These are phyloP conservation scores for Suillus lakei DNA, from an alignment of 768 basidiomycete species.

Conservation along the genomic window DNA sequence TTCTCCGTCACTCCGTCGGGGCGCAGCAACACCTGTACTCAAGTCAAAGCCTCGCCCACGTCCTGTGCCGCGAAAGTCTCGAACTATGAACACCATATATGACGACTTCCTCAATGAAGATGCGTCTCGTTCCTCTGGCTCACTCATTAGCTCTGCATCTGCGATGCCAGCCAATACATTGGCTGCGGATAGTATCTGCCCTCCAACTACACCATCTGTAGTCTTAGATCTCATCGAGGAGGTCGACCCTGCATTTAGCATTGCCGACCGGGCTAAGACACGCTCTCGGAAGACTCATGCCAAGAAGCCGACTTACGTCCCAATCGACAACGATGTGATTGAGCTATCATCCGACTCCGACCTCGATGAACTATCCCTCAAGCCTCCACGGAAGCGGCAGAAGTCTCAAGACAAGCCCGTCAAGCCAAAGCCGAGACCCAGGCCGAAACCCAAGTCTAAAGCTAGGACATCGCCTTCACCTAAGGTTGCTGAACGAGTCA, in stretches of 20 bases:
- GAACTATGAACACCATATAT: slow-evolving; percentile 4
- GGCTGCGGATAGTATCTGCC: slow-evolving; percentile 26
- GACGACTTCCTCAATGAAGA: slow-evolving; percentile 5
- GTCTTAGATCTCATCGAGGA: slow-evolving; percentile 21
- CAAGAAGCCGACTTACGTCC: slow-evolving; percentile 17
- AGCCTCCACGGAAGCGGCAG: slow-evolving; percentile 31
- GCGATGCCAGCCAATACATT: slow-evolving; percentile 15
- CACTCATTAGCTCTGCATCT: slow-evolving; percentile 25
- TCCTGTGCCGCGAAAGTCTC: slow-evolving; percentile 21
- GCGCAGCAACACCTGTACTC: slow-evolving; percentile 4
- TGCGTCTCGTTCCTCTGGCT: slow-evolving; percentile 17
- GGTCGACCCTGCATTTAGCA: slow-evolving; percentile 36
- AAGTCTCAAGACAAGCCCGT: slow-evolving; percentile 33
- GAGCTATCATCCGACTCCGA: slow-evolving; percentile 48
- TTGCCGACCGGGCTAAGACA: slow-evolving; percentile 65
- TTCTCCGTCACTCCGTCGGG: slow-evolving; percentile 13
- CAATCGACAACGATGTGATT: slow-evolving; percentile 40
- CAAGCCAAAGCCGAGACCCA: slow-evolving; percentile 29
- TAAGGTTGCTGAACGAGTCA: background rate
- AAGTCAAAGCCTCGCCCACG: slow-evolving; percentile 34
- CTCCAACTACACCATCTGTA: slow-evolving; percentile 19
- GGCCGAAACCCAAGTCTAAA: slow-evolving; percentile 31
- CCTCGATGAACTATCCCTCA: slow-evolving; percentile 43
- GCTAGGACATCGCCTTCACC: slow-evolving; percentile 14
- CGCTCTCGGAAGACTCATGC: slow-evolving; percentile 44